Conservation (phyloP, 495 filamentous ascomycete genomes). For the Xylaria longipes region DNA sequence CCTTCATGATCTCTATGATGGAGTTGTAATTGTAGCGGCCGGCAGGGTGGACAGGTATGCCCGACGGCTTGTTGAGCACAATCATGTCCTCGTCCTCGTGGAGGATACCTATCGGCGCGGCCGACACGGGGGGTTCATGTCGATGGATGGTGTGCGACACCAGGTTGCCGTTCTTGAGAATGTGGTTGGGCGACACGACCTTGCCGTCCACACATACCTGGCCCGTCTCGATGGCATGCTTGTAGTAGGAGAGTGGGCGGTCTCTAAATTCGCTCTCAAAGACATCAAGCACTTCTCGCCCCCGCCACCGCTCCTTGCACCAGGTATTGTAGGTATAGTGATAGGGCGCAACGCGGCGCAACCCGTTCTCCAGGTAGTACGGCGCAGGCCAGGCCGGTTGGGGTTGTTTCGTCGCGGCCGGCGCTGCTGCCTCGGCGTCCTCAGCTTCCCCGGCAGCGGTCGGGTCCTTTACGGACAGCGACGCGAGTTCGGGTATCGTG, state of each 20-base stretch:
- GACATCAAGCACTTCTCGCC: constrained; percentile 74
- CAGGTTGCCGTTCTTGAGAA: constrained; percentile 66
- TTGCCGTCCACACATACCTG: constrained; percentile 77
- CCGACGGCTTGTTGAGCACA: constrained; percentile 95
- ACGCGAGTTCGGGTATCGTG: constrained; percentile 22
- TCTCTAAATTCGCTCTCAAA: constrained; percentile 88
- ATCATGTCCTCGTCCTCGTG: constrained; percentile 91
- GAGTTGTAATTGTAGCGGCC: constrained; percentile 96
- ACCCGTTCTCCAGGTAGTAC: constrained; percentile 79
- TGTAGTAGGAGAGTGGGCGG: constrained; percentile 84
- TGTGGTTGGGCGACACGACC: constrained; percentile 54
- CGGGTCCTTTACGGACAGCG: constrained; percentile 24
- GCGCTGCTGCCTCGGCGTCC: background rate
- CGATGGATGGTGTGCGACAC: constrained; percentile 94
- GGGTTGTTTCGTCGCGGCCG: constrained; percentile 65
- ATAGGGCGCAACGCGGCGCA: constrained; percentile 86
- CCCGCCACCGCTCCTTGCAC: constrained; percentile 89
- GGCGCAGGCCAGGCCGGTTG: constrained; percentile 68
- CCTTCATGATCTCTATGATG: constrained; percentile 88
- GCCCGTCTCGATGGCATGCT: constrained; percentile 79
- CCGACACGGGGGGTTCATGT: constrained; percentile 91
- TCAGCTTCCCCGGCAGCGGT: background rate
- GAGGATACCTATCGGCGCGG: constrained; percentile 77
- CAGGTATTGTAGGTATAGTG: constrained; percentile 94
- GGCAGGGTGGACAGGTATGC: constrained; percentile 92